phyloP scores from a whole-genome alignment of 164 flowering plant genomes.

The Sextonia rubra region DNA sequence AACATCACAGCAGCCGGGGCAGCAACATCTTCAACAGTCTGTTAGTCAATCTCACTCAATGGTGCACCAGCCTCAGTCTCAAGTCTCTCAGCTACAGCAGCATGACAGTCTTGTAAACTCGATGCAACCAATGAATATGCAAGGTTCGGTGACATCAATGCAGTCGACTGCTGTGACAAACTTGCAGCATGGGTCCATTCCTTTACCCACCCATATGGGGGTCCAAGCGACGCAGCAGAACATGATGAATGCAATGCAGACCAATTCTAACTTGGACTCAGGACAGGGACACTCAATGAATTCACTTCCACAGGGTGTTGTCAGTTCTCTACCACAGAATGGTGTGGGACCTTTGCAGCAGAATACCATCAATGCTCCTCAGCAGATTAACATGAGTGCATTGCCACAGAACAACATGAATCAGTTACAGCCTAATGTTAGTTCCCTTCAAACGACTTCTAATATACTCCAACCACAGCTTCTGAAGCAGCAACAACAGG shows the following conservation, averaged over 20 bases:
- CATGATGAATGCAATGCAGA: constrained; percentile 47
- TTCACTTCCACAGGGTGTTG: constrained; percentile 51
- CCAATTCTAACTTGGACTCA: constrained; percentile 54
- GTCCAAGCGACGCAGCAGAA: constrained; percentile 45
- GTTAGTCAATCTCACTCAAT: constrained; percentile 42
- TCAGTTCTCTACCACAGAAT: constrained; percentile 23
- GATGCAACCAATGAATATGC: constrained; percentile 52
- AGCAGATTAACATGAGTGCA: constrained; percentile 45
- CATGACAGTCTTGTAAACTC: constrained; percentile 74
- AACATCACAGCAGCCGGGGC: constrained; percentile 46
- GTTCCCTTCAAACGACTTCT: constrained; percentile 41
- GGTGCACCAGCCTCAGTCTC: constrained; percentile 55
- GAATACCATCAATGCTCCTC: constrained; percentile 44
- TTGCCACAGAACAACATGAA: constrained; percentile 50
- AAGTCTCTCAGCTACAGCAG: constrained; percentile 47
- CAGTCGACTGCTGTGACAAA: constrained; percentile 38
- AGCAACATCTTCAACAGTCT: constrained; percentile 43
- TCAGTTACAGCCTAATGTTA: constrained; percentile 48
- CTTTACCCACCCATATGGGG: constrained; percentile 35
- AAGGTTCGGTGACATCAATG: constrained; percentile 39
- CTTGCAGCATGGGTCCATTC: constrained; percentile 45
- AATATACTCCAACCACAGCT: constrained; percentile 53
- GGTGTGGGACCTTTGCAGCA: constrained; percentile 40
- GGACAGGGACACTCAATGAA: constrained; percentile 55
- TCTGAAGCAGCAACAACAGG: constrained; percentile 56